These are phyloP conservation scores for Kodamaea nitidulidarum DNA, from an alignment of 805 yeast genomes.

Conservation along the genomic window DNA sequence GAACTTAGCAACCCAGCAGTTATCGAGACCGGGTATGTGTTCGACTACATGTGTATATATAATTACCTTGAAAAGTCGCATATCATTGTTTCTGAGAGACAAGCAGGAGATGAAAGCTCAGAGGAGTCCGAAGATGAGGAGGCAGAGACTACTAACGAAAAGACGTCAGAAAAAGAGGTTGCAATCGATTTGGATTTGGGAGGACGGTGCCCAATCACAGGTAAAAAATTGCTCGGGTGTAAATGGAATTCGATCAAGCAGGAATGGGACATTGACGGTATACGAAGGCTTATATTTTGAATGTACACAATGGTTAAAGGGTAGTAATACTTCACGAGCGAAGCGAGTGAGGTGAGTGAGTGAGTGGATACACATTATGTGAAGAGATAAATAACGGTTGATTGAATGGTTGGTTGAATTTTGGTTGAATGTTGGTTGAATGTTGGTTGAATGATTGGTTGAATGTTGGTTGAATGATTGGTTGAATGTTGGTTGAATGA, in stretches of 20 bases:
- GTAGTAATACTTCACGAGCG: too few species aligned
- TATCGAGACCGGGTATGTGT: constrained; percentile 87
- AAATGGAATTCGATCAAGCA: constrained; percentile 52
- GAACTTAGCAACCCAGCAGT: constrained; percentile 74
- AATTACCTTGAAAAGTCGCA: constrained; percentile 52
- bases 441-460: too few species aligned
- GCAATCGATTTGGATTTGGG: constrained; percentile 41
- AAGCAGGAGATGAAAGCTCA: constrained; percentile 12
- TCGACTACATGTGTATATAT: constrained; percentile 83
- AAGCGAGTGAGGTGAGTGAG: too few species aligned
- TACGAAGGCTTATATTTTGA: constrained; percentile 69
- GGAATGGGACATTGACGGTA: constrained; percentile 70
- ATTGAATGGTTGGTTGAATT: background rate
- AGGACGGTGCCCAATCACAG: constrained; percentile 83
- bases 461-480: too few species aligned
- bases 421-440: too few species aligned
- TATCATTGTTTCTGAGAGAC: constrained; percentile 23
- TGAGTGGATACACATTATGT: too few species aligned
- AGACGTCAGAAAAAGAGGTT: constrained; percentile 9
- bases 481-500: too few species aligned
- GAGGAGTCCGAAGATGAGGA: constrained; percentile 17
- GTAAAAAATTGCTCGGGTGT: constrained; percentile 68
- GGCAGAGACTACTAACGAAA: constrained; percentile 12
- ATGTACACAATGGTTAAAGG: too few species aligned
- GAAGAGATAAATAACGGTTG: too few species aligned